Base-by-base conservation (phyloP, 176 grass and related monocot genomes). In the Alopecurus myosuroides region DNA sequence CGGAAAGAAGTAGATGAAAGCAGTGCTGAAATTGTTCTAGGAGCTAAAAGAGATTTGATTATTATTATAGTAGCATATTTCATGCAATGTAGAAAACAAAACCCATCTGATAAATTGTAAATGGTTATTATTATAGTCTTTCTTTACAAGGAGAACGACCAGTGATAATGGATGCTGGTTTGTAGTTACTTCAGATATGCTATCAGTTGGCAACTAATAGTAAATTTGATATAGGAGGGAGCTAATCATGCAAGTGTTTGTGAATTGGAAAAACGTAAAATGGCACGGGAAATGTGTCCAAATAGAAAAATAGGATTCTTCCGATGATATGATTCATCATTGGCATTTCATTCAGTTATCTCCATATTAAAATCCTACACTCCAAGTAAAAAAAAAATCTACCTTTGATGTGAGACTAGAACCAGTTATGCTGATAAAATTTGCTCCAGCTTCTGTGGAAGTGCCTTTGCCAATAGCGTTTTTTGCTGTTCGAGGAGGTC, bases 391-490 rank as follows among this genome's bases (percentile, higher is more conserved):
- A 64, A 64, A 52, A 45, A 77, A 50, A 89, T 87, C 31, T 84
- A 94, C 95, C 92, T 98, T 98, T 63, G 95, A 98, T 82, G 89
- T 95, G 53, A 98, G 89, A 77, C 91, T 88, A 57, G 95, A 98
- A 88, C 91, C 91, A 55, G 93, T 95, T 74, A 98, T 88, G 81
- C 87, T 95, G 51, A 98, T 91, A 89, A 98, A 98, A 85, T 95
- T 98, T 84, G 95, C 91, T 88, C 92, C 95, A 86, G n/a, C n/a
- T 94, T 95, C 95, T 62, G 95, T 98, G 95, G 91, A 74, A 98
- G 95, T 85, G 95, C 95, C 85, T 98, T 98, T 69, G 95, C 95
- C 72, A 98, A 83, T 84, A 98, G 93, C 70, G 95, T 98, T 90
- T 98, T 98, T 82, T 40, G 12, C 46, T 37, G 95, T 98, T 79